phyloP scores from a whole-genome alignment of 2,329 filamentous ascomycete genomes.

The Xylaria digitata region DNA sequence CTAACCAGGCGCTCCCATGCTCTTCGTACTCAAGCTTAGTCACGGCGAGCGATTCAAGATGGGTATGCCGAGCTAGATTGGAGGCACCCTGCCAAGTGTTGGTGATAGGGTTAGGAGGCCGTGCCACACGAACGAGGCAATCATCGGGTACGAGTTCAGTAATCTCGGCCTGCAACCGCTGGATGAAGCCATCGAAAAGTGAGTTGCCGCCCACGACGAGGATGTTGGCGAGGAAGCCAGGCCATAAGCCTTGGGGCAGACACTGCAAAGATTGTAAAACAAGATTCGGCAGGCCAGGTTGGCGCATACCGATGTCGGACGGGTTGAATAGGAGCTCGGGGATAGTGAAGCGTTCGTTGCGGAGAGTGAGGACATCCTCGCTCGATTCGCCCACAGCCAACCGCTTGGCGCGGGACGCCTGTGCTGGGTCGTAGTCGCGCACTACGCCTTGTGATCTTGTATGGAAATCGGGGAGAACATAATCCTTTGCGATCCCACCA shows the following conservation, averaged over 20 bases:
- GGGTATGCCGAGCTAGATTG: constrained; percentile 75
- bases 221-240: constrained; percentile 85
- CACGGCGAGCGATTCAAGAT: constrained; percentile 76
- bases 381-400: constrained; percentile 58
- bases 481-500: constrained; percentile 82
- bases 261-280: constrained; percentile 80
- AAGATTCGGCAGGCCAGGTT: constrained; percentile 84
- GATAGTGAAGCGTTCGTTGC: constrained; percentile 91
- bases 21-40: constrained; percentile 93
- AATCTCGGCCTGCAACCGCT: constrained; percentile 80
- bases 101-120: constrained; percentile 77
- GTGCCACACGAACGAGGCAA: constrained; percentile 79
- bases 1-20: constrained; percentile 79
- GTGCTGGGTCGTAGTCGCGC: constrained; percentile 78
- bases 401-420: constrained; percentile 64
- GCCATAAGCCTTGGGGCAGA: constrained; percentile 85
- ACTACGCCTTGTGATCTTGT: constrained; percentile 72
- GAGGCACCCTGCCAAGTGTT: constrained; percentile 90
- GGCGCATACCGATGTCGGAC: constrained; percentile 83
- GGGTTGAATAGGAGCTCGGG: constrained; percentile 93
- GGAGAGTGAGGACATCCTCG: constrained; percentile 86
- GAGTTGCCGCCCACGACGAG: constrained; percentile 89
- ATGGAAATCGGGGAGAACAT: constrained; percentile 86
- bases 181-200: constrained; percentile 81
- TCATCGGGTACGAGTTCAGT: constrained; percentile 78